Conservation (phyloP, 1,284 basidiomycete species). For the Rhodotorula sp. region DNA sequence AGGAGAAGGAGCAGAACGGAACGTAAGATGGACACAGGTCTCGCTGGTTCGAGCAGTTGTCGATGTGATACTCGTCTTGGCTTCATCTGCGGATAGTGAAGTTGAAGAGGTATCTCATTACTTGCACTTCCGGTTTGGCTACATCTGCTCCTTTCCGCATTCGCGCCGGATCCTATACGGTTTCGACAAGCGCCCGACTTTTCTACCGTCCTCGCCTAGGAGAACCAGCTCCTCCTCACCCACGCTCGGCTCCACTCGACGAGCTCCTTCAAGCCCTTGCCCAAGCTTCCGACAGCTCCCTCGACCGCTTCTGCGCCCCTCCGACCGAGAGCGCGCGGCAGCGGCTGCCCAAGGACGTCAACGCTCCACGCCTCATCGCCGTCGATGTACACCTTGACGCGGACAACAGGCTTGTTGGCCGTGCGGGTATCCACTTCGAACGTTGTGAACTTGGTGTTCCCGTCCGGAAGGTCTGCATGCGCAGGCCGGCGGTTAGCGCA, state of each 20-base stretch:
- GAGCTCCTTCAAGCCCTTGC: slow-evolving; percentile 18
- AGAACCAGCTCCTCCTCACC: background rate
- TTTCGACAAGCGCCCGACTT: too few species aligned
- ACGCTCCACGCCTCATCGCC: slow-evolving; percentile 62
- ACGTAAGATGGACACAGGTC: too few species aligned
- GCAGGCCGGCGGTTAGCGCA: slow-evolving; percentile 49
- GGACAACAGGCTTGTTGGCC: slow-evolving; percentile 58
- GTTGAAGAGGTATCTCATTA: too few species aligned
- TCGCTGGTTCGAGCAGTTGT: too few species aligned
- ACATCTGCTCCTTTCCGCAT: too few species aligned
- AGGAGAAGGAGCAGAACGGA: too few species aligned
- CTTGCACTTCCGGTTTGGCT: too few species aligned
- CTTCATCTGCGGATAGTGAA: too few species aligned
- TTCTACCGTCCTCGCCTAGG: background rate
- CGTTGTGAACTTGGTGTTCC: slow-evolving; percentile 56
- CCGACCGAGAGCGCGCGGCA: slow-evolving; percentile 32
- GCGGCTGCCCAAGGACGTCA: slow-evolving; percentile 46
- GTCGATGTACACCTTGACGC: slow-evolving; percentile 63
- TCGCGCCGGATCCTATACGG: too few species aligned
- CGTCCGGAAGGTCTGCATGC: slow-evolving; percentile 43
- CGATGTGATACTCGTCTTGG: too few species aligned
- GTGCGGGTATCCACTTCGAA: slow-evolving; percentile 72
- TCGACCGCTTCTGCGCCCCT: background rate
- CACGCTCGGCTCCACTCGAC: background rate
- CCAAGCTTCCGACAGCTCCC: slow-evolving; percentile 43